These are phyloP conservation scores for Globisporangium apiculatum DNA, from an alignment of 352 stramenopile genomes.

Conservation along the genomic window DNA sequence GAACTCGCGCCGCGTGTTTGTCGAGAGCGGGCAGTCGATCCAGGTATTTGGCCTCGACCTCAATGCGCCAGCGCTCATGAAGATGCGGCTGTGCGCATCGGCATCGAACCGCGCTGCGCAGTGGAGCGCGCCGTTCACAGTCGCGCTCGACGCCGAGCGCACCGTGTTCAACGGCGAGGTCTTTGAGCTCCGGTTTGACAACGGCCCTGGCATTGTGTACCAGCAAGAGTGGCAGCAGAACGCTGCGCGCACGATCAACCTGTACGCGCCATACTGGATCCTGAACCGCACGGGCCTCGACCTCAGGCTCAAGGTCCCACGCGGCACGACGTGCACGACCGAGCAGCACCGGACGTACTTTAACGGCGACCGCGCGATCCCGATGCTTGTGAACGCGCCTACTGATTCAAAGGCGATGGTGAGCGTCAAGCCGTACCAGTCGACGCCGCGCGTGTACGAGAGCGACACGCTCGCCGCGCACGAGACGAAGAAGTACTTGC, in stretches of 20 bases:
- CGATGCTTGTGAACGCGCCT: conserved; percentile 54
- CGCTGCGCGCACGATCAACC: conserved; percentile 43
- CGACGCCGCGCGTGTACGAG: conserved; percentile 52
- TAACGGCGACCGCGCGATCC: conserved; percentile 47
- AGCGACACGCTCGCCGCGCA: conserved; percentile 35
- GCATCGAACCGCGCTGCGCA: conserved; percentile 31
- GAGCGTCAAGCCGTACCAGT: conserved; percentile 59
- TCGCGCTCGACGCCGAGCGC: conserved; percentile 45
- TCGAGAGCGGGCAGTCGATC: conserved; percentile 75
- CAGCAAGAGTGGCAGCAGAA: conserved; percentile 64
- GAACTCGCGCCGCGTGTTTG: conserved; percentile 60
- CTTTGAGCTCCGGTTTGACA: conserved; percentile 58
- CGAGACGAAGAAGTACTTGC: conserved; percentile 66
- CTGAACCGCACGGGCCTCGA: conserved; percentile 80
- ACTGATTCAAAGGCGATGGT: conserved; percentile 49
- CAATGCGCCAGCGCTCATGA: conserved; percentile 64
- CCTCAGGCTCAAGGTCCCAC: conserved; percentile 51
- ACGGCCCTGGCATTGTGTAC: conserved; percentile 57
- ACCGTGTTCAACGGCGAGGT: conserved; percentile 38
- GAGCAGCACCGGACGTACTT: conserved; percentile 75
- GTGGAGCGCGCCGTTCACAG: conserved; percentile 60
- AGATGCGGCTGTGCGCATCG: conserved; percentile 59
- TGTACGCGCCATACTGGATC: conserved; percentile 81
- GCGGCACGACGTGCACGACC: conserved; percentile 45
- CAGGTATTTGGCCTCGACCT: conserved; percentile 79